Conservation (phyloP, 2,329 filamentous ascomycete genomes). For the Colletotrichum sojae region DNA sequence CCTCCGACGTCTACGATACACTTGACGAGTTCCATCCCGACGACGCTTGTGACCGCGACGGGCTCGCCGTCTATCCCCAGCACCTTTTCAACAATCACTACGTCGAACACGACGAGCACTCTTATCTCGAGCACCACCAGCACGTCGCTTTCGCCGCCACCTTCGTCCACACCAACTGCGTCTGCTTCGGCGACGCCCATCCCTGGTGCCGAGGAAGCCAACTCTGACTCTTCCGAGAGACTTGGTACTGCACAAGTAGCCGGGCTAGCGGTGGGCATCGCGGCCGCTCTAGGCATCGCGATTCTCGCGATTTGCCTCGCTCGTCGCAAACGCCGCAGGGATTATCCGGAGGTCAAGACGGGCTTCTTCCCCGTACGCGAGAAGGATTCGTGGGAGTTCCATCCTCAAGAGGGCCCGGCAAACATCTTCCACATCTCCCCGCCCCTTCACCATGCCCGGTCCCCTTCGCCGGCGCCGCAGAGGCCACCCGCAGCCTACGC, state of each 20-base stretch:
- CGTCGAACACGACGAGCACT: slow-evolving; percentile 10
- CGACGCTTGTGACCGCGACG: slow-evolving; percentile 32
- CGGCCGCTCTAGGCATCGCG: slow-evolving; percentile 53
- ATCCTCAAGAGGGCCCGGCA: slow-evolving; percentile 33
- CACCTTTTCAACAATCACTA: slow-evolving; percentile 38
- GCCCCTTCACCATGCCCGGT: slow-evolving; percentile 51
- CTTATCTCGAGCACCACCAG: slow-evolving; percentile 37
- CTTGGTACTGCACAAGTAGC: slow-evolving; percentile 38
- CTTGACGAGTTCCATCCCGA: slow-evolving; percentile 30
- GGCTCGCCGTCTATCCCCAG: slow-evolving; percentile 16
- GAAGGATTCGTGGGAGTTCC: slow-evolving; percentile 53
- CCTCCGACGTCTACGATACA: slow-evolving; percentile 36
- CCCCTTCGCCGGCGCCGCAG: slow-evolving; percentile 41
- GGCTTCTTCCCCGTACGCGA: slow-evolving; percentile 56
- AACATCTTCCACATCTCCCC: slow-evolving; percentile 59
- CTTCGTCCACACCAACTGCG: slow-evolving; percentile 19
- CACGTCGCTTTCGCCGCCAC: slow-evolving; percentile 21
- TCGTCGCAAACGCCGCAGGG: slow-evolving; percentile 58
- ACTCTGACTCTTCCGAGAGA: slow-evolving; percentile 24
- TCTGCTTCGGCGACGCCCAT: slow-evolving; percentile 22
- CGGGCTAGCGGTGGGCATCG: slow-evolving; percentile 39
- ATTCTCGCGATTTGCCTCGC: slow-evolving; percentile 63
- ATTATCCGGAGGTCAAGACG: slow-evolving; percentile 53
- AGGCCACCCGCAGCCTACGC: slow-evolving; percentile 23
- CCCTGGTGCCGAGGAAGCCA: slow-evolving; percentile 32